Evolutionary conservation across 2,329 filamentous ascomycete species (phyloP).

Genomic region (Sphaerostilbella broomeana): DNA sequence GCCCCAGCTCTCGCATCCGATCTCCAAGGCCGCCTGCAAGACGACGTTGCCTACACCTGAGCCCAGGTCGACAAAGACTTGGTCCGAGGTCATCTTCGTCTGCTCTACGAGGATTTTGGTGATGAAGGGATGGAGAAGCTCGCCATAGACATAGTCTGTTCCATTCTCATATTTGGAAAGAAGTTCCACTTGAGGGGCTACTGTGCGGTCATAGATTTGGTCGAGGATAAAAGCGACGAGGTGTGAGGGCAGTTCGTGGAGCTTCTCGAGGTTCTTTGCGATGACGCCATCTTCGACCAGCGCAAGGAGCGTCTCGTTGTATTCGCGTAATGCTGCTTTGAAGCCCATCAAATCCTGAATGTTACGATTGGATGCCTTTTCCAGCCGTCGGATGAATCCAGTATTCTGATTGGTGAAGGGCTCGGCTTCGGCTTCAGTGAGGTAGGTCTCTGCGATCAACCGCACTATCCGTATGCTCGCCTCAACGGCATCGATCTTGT

Average conservation of each 20-base stretch:
- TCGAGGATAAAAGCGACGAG: slow-evolving; percentile 75
- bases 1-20: slow-evolving; percentile 91
- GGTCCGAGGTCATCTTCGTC: slow-evolving; percentile 69
- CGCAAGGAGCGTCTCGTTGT: slow-evolving; percentile 64
- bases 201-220: slow-evolving; percentile 87
- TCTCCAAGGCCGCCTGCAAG: slow-evolving; percentile 84
- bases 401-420: slow-evolving; percentile 64
- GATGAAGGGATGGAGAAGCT: slow-evolving; percentile 79
- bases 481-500: slow-evolving; percentile 69
- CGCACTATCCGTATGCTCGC: slow-evolving; percentile 66
- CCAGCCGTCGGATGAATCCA: slow-evolving; percentile 70
- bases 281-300: slow-evolving; percentile 66
- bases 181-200: slow-evolving; percentile 79
- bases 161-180: slow-evolving; percentile 83
- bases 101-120: slow-evolving; percentile 72
- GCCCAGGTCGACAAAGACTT: slow-evolving; percentile 89
- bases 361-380: slow-evolving; percentile 63
- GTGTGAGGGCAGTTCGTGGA: slow-evolving; percentile 62
- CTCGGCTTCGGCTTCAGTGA: slow-evolving; percentile 61
- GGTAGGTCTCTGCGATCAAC: slow-evolving; percentile 67
- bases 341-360: slow-evolving; percentile 62
- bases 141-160: slow-evolving; percentile 90
- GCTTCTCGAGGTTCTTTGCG: slow-evolving; percentile 60
- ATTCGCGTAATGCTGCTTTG: slow-evolving; percentile 63
- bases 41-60: slow-evolving; percentile 96